Percentiles rank a stretch among this genome's conserved stretches.
These are phyloP conservation scores for Solanum commersonii DNA, from an alignment of 257 asterid genomes.

Conservation along the genomic window DNA sequence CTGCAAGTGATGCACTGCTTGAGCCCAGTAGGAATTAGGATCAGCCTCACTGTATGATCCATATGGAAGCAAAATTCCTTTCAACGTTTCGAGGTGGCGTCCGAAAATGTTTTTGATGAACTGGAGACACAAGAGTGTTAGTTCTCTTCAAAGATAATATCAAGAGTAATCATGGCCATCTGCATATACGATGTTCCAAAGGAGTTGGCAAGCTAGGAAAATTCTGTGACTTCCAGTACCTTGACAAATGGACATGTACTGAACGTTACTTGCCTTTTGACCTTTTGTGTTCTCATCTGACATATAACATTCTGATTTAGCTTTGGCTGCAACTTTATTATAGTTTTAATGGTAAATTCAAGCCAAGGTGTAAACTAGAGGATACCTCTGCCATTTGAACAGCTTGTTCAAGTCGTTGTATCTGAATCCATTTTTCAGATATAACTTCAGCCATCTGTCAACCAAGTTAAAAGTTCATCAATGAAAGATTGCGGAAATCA, in stretches of 20 bases:
- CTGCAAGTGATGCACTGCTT: conserved; percentile 15
- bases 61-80: conserved; percentile 28
- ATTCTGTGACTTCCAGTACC: conserved; percentile 27
- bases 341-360: background rate
- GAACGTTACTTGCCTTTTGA: conserved; percentile 37
- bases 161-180: background rate
- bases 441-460: conserved; percentile 53
- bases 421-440: conserved; percentile 86
- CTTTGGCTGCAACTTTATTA: background rate
- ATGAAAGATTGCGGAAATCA: background rate
- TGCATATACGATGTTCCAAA: background rate
- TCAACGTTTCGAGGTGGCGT: conserved; percentile 19
- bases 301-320: conserved; percentile 5
- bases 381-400: conserved; percentile 72
- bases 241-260: conserved; percentile 53
- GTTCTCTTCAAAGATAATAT: background rate
- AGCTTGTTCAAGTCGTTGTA: conserved; percentile 90
- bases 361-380: background rate
- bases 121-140: conserved; percentile 20
- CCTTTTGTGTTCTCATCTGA: conserved; percentile 45
- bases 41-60: conserved; percentile 16
- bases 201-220: background rate
- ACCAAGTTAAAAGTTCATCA: background rate
- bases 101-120: conserved; percentile 16
- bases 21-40: conserved; percentile 31